These are phyloP conservation scores for Pseudogymnoascus sp. DNA, from an alignment of 2,329 filamentous ascomycete species.

Conservation along the genomic window DNA sequence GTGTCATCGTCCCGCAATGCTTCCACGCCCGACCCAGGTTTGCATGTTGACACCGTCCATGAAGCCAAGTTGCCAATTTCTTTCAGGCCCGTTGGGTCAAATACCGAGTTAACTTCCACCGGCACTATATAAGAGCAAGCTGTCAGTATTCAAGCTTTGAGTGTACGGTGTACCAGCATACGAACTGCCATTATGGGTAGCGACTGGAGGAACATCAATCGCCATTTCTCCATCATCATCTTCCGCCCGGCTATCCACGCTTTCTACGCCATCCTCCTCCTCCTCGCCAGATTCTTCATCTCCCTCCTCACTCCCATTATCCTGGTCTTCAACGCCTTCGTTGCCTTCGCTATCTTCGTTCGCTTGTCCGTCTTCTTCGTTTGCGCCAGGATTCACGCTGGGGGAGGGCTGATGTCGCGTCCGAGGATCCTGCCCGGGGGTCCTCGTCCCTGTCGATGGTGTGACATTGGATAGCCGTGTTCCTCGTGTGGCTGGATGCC, in stretches of 20 bases:
- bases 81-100: slow-evolving; percentile 58
- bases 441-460: neutral
- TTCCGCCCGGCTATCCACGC: slow-evolving; percentile 19
- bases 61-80: slow-evolving; percentile 79
- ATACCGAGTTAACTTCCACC: slow-evolving; percentile 31
- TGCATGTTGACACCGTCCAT: slow-evolving; percentile 76
- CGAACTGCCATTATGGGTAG: neutral
- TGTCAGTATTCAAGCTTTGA: slow-evolving; percentile 14
- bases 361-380: slow-evolving; percentile 13
- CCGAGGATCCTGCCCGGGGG: neutral
- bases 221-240: slow-evolving; percentile 28
- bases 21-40: slow-evolving; percentile 71
- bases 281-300: slow-evolving; percentile 17
- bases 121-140: slow-evolving; percentile 16
- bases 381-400: slow-evolving; percentile 11
- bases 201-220: slow-evolving; percentile 16
- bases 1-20: slow-evolving; percentile 69
- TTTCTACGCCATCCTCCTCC: slow-evolving; percentile 12
- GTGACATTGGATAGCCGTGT: neutral
- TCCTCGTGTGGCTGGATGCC: neutral
- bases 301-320: slow-evolving; percentile 13
- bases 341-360: slow-evolving; percentile 15
- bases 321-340: slow-evolving; percentile 17
- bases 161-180: slow-evolving; percentile 13
- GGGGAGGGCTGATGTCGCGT: neutral